phyloP scores from a whole-genome alignment of 2,329 filamentous ascomycete species.

The Knoxdaviesia capensis region DNA sequence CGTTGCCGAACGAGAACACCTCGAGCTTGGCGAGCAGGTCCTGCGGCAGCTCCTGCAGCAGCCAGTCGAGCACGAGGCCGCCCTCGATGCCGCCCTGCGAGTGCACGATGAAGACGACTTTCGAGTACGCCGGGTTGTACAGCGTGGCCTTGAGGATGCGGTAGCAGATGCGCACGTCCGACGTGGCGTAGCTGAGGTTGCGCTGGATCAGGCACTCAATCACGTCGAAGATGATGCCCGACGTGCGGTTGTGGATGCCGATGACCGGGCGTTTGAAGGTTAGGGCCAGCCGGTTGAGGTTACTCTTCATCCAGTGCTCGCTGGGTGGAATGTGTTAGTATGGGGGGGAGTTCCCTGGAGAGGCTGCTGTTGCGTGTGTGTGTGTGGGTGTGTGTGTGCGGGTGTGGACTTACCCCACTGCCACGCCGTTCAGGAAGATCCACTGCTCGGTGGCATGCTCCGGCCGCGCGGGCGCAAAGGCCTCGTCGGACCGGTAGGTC shows the following conservation, averaged over 20 bases:
- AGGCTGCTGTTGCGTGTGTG: too few species aligned
- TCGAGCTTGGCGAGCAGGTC: slow-evolving; percentile 48
- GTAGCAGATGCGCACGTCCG: slow-evolving; percentile 43
- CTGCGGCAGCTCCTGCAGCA: slow-evolving; percentile 50
- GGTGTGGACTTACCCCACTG: slow-evolving; percentile 34
- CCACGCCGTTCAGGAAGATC: slow-evolving; percentile 65
- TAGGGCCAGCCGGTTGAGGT: slow-evolving; percentile 48
- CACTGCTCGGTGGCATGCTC: slow-evolving; percentile 46
- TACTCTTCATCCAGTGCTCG: slow-evolving; percentile 47
- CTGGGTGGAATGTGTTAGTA: slow-evolving; percentile 12
- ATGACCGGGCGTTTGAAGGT: slow-evolving; percentile 53
- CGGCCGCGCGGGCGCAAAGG: slow-evolving; percentile 25
- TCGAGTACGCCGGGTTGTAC: slow-evolving; percentile 38
- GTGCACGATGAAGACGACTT: slow-evolving; percentile 56
- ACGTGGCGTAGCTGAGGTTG: slow-evolving; percentile 51
- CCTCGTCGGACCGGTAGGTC: slow-evolving; percentile 29
- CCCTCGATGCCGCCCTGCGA: slow-evolving; percentile 62
- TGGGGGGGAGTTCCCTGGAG: too few species aligned
- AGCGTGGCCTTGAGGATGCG: slow-evolving; percentile 41
- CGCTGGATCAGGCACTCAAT: slow-evolving; percentile 62
- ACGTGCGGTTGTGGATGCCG: slow-evolving; percentile 59
- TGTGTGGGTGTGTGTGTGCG: too few species aligned
- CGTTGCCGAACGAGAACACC: slow-evolving; percentile 60
- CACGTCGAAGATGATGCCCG: slow-evolving; percentile 55
- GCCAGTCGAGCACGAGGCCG: slow-evolving; percentile 54